Evolutionary conservation across 495 filamentous ascomycete species (phyloP).

Genomic region (Podospora conica): DNA sequence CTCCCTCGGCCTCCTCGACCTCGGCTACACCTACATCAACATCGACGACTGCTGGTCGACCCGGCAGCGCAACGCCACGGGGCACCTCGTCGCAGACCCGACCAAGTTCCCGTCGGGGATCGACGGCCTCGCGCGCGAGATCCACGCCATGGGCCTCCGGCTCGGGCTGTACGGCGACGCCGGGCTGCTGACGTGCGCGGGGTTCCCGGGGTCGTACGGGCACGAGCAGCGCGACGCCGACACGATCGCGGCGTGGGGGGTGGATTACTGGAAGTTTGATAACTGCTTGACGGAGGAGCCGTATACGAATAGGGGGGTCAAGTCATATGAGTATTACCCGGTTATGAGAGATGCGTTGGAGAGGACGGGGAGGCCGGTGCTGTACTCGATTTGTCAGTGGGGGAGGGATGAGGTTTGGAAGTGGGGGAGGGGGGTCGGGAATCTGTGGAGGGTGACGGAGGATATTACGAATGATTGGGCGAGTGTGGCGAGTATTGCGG

Average conservation of each 20-base stretch:
- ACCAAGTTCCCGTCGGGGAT: conserved; percentile 26
- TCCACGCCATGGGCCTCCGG: conserved; percentile 28
- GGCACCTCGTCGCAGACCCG: conserved; percentile 38
- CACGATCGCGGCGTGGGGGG: conserved; percentile 26
- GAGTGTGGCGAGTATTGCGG: background rate
- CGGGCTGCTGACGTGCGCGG: conserved; percentile 30
- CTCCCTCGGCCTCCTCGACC: conserved; percentile 41
- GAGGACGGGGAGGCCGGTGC: background rate
- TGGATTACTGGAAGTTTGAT: background rate
- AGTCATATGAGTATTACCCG: background rate
- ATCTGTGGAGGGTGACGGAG: background rate
- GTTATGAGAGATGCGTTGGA: background rate
- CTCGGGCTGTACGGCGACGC: conserved; percentile 31
- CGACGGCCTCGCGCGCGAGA: conserved; percentile 20
- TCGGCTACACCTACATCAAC: conserved; percentile 64
- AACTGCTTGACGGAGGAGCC: background rate
- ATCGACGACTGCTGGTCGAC: conserved; percentile 61
- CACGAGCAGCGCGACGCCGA: conserved; percentile 42
- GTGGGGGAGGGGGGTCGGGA: background rate
- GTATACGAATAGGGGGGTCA: background rate
- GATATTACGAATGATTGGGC: background rate
- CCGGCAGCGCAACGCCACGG: conserved; percentile 42
- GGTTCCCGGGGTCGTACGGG: conserved; percentile 32
- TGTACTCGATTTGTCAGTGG: background rate
- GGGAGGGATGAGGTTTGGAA: background rate